Evolutionary conservation across 768 basidiomycete species (phyloP).

Genomic region (Hygrophorus pudorinus): DNA sequence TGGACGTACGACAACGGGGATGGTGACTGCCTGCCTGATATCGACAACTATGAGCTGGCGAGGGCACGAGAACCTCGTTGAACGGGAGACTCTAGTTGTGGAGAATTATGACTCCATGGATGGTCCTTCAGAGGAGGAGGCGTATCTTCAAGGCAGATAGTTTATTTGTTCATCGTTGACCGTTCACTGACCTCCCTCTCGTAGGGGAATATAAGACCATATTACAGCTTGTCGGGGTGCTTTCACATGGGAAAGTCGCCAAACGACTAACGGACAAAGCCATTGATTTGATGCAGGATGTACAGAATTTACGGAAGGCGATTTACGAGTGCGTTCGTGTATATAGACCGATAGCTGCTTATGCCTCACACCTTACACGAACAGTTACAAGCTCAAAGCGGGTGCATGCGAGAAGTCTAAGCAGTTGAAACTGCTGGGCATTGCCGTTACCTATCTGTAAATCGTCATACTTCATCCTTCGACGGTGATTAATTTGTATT

Average conservation of each 20-base stretch:
- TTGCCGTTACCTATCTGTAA: conserved; percentile 85
- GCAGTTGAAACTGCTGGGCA: conserved; percentile 58
- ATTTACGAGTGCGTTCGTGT: conserved; percentile 72
- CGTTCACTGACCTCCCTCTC: background rate
- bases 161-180: background rate
- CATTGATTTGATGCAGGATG: conserved; percentile 90
- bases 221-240: conserved; percentile 83
- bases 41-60: conserved; percentile 62
- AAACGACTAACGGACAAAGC: conserved; percentile 85
- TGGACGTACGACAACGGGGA: conserved; percentile 90
- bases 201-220: conserved; percentile 98
- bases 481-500: background rate
- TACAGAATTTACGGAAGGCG: conserved; percentile 92
- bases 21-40: conserved; percentile 84
- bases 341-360: background rate
- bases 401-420: conserved; percentile 76
- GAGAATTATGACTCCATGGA: conserved; percentile 62
- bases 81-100: conserved; percentile 18
- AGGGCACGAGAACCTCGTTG: conserved; percentile 30
- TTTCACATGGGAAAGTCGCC: conserved; percentile 86
- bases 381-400: conserved; percentile 83
- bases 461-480: conserved; percentile 11
- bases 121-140: conserved; percentile 80
- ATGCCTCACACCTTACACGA: background rate
- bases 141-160: conserved; percentile 68